Evolutionary conservation across 345 rosid species (phyloP), one percentile per base, ranked within the genome.

Genomic region (Euphorbia peplus): DNA sequence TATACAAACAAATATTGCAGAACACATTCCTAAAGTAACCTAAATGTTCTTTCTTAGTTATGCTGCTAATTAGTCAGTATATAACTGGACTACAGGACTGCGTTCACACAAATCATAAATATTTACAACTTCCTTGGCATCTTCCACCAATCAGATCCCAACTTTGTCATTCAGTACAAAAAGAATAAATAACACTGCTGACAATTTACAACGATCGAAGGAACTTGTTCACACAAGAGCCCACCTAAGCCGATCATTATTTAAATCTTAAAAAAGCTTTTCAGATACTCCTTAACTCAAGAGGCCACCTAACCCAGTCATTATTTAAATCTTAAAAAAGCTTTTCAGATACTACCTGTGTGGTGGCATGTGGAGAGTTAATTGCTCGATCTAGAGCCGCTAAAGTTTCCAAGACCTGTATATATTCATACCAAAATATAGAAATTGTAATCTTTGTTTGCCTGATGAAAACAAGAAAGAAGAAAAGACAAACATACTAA

Each of bases 361-460:
- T 87, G 63, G 90, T 87, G 73, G 96, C 97, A 85, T 91, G 95
- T 56, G 98, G 97, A 77, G 99, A 95, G 82, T 90, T 87, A 54
- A 95, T 95, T 72, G 96, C 87, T 67, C 97, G 88, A 64, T 95
- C 98, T 61, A 95, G 78, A 77, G 97, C 85, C 53, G 99, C 83
- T 72, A 95, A 81, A 79, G 99, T 95, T 81, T 95, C 99, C 86
- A 95, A 80, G 22, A 95, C 97, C 99, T 89, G 74, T 54, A 83
- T 67, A 74, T 63, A 44, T 76, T 76, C 69, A 42, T 24, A 11
- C 1, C 25, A 25, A 37, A 47, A 44, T 21, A 21, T 13, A 35
- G 5, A 22, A 54, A 25, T 66, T 53, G 18, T 8, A 12, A 60
- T 60, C 21, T 35, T 29, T 44, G 29, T 55, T 10, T 48, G 16